Conservation (phyloP, 1,139 yeast species). For the Yamadazyma diospyri region DNA sequence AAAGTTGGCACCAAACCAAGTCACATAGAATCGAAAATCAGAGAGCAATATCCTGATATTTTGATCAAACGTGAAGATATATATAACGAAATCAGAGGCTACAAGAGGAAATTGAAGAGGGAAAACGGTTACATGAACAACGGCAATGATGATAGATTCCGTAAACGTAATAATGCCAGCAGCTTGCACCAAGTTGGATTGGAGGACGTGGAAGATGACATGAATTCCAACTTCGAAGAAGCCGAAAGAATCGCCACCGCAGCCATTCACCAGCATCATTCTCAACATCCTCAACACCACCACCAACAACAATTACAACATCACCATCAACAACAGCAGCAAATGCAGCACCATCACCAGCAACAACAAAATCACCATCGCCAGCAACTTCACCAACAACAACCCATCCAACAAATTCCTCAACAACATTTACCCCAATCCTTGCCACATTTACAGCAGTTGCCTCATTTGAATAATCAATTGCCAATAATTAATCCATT, state of each 20-base stretch:
- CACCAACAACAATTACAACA: slow-evolving; percentile 15
- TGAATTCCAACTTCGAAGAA: slow-evolving; percentile 16
- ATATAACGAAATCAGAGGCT: slow-evolving; percentile 57
- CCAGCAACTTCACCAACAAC: slow-evolving; percentile 22
- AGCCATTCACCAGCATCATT: slow-evolving; percentile 33
- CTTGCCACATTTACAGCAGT: slow-evolving; percentile 5
- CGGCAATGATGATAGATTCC: slow-evolving; percentile 13
- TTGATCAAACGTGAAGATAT: slow-evolving; percentile 56
- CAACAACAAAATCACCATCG: slow-evolving; percentile 22
- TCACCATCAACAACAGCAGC: slow-evolving; percentile 15
- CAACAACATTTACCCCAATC: slow-evolving; percentile 4
- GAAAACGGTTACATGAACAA: slow-evolving; percentile 27
- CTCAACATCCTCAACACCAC: slow-evolving; percentile 12
- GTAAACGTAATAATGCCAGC: slow-evolving; percentile 24
- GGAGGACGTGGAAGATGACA: slow-evolving; percentile 30
- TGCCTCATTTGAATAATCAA: slow-evolving; percentile 3
- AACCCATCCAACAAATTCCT: slow-evolving; percentile 3
- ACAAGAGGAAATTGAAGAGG: slow-evolving; percentile 50
- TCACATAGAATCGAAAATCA: slow-evolving; percentile 51
- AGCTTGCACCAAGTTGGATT: slow-evolving; percentile 31
- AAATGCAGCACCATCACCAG: slow-evolving; percentile 10
- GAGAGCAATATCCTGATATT: slow-evolving; percentile 52
- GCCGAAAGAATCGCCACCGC: slow-evolving; percentile 25
- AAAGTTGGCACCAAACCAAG: slow-evolving; percentile 58
- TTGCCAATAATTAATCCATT: slow-evolving; percentile 3